Evolutionary conservation across 768 basidiomycete species (phyloP).

Genomic region (Leccinum truebloodii): DNA sequence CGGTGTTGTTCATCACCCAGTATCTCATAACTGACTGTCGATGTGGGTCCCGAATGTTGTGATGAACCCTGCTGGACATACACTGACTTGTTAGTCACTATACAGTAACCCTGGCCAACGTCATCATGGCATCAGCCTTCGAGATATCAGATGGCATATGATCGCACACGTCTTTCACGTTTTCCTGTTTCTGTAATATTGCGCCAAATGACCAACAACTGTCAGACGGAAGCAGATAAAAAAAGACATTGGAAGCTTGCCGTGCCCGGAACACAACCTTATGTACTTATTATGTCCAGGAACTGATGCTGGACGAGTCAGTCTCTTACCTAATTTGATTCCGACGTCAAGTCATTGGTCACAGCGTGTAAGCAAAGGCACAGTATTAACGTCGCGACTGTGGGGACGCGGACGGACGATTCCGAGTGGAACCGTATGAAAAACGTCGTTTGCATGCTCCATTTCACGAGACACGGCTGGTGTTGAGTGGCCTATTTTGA

Average conservation of each 20-base stretch:
- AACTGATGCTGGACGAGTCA: background rate
- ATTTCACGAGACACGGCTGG: background rate
- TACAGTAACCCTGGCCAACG: too few species aligned
- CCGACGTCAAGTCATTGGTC: background rate
- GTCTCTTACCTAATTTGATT: background rate
- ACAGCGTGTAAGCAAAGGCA: background rate
- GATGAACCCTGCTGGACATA: background rate
- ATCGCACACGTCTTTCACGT: too few species aligned
- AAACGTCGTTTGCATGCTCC: background rate
- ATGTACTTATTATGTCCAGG: background rate
- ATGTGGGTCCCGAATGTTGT: background rate
- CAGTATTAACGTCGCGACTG: background rate
- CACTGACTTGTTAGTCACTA: background rate
- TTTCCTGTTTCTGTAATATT: too few species aligned
- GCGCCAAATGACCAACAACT: too few species aligned
- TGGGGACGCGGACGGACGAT: background rate
- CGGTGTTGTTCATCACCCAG: background rate
- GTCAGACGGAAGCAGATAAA: background rate
- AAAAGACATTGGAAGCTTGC: background rate
- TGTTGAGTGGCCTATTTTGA: background rate
- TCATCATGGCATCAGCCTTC: too few species aligned
- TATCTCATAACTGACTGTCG: background rate
- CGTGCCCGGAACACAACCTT: background rate
- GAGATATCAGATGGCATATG: too few species aligned
- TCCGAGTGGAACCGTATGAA: background rate